A percentile compares a stretch with the other conserved stretches of the same genome.
phyloP scores from a whole-genome alignment of 495 filamentous ascomycete genomes.

The Trichoderma gamsii region DNA sequence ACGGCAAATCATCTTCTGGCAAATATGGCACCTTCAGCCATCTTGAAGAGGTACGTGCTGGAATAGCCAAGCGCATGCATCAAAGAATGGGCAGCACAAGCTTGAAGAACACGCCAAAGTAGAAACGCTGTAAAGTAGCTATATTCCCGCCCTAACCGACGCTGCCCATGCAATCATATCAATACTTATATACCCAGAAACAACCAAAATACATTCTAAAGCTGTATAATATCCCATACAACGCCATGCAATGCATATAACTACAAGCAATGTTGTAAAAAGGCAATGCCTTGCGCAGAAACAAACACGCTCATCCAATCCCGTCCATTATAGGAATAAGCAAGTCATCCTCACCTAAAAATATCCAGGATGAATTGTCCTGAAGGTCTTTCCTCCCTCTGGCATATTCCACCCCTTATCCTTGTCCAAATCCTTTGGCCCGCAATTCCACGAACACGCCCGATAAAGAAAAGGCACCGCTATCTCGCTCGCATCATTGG shows the following conservation, averaged over 20 bases:
- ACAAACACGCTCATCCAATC: background rate
- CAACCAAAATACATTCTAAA: background rate
- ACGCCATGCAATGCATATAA: background rate
- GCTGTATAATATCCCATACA: background rate
- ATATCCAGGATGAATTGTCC: too few species aligned
- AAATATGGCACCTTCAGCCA: too few species aligned
- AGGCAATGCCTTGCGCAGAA: background rate
- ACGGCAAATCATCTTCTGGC: too few species aligned
- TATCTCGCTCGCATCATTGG: slow-evolving; percentile 25
- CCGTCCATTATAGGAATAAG: too few species aligned
- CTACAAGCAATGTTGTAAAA: background rate
- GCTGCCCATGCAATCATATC: background rate
- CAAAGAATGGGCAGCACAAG: too few species aligned
- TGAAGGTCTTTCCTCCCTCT: background rate
- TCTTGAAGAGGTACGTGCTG: too few species aligned
- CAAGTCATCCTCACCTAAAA: background rate
- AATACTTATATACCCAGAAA: background rate
- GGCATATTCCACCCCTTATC: background rate
- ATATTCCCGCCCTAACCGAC: background rate
- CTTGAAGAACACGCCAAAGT: too few species aligned
- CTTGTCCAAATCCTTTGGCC: slow-evolving; percentile 1
- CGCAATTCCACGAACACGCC: slow-evolving; percentile 59
- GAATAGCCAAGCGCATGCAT: too few species aligned
- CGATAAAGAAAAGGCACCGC: slow-evolving; percentile 53
- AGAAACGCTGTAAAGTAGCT: background rate